Conservation (phyloP, 441 rosid genomes). For the Eugenia klotzschiana region DNA sequence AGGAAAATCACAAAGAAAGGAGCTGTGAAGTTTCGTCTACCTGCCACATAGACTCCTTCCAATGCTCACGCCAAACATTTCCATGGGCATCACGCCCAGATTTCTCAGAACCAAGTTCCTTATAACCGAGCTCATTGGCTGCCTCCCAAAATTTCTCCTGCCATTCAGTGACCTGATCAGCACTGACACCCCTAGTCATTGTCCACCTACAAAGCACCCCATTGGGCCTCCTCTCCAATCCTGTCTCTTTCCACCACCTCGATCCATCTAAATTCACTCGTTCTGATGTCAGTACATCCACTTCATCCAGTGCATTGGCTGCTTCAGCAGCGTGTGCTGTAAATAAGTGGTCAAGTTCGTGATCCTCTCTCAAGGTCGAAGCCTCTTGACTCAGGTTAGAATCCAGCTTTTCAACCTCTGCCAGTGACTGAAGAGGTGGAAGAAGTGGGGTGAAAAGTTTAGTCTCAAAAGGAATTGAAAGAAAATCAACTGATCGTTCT, state of each 20-base stretch:
- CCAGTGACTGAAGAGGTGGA: conserved; percentile 62
- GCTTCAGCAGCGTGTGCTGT: conserved; percentile 63
- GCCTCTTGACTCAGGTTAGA: conserved; percentile 17
- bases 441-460: conserved; percentile 32
- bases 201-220: conserved; percentile 92
- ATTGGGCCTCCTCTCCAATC: conserved; percentile 60
- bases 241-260: conserved; percentile 88
- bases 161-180: conserved; percentile 70
- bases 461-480: conserved; percentile 68
- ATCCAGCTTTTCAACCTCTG: conserved; percentile 32
- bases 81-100: conserved; percentile 79
- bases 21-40: conserved; percentile 19
- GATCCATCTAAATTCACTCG: conserved; percentile 54
- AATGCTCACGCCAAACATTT: conserved; percentile 77
- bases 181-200: conserved; percentile 70
- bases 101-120: conserved; percentile 95
- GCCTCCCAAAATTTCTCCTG: conserved; percentile 98
- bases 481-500: conserved; percentile 37
- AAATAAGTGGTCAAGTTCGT: conserved; percentile 30
- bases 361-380: conserved; percentile 18
- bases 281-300: conserved; percentile 22
- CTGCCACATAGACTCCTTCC: conserved; percentile 89
- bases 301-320: conserved; percentile 49
- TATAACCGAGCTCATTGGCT: conserved; percentile 71
- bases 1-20: neutral